These are phyloP conservation scores for Globisporangium recalcitrans DNA, from an alignment of 352 stramenopile species.

Conservation along the genomic window DNA sequence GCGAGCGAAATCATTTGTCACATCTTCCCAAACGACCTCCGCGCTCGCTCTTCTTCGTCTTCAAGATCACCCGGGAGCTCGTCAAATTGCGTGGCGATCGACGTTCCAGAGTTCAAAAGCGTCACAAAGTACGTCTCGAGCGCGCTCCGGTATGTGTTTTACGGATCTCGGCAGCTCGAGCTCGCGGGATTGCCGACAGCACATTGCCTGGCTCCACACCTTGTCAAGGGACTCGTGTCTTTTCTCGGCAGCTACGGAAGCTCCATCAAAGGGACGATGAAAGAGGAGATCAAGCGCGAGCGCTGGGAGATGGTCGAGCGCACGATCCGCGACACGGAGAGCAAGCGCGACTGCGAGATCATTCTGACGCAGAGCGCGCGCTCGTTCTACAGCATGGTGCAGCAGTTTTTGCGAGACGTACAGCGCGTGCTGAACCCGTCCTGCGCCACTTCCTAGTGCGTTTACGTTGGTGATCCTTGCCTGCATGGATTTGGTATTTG, in stretches of 20 bases:
- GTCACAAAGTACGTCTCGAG: constrained; percentile 71
- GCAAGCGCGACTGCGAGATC: constrained; percentile 64
- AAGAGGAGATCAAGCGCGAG: constrained; percentile 79
- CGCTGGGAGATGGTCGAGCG: constrained; percentile 72
- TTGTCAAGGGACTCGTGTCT: constrained; percentile 48
- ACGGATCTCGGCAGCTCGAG: constrained; percentile 73
- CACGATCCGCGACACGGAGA: constrained; percentile 68
- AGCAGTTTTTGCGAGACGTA: constrained; percentile 75
- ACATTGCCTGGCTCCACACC: constrained; percentile 61
- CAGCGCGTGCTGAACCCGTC: constrained; percentile 78
- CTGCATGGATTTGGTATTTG: too few species aligned
- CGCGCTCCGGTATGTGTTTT: constrained; percentile 75
- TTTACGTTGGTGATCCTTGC: too few species aligned
- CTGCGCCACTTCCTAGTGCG: constrained; percentile 75
- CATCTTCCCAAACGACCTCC: constrained; percentile 57
- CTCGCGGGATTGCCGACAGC: constrained; percentile 69
- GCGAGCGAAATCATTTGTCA: constrained; percentile 66
- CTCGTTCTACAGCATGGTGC: constrained; percentile 73
- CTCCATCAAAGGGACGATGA: constrained; percentile 59
- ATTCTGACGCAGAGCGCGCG: constrained; percentile 75
- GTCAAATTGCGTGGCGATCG: constrained; percentile 35
- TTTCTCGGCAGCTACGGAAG: constrained; percentile 64
- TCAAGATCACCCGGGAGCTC: not conserved
- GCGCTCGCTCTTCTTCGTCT: constrained; percentile 1
- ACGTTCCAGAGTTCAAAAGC: constrained; percentile 75